phyloP scores from a whole-genome alignment of 345 rosid genomes.

The Firmiana major region DNA sequence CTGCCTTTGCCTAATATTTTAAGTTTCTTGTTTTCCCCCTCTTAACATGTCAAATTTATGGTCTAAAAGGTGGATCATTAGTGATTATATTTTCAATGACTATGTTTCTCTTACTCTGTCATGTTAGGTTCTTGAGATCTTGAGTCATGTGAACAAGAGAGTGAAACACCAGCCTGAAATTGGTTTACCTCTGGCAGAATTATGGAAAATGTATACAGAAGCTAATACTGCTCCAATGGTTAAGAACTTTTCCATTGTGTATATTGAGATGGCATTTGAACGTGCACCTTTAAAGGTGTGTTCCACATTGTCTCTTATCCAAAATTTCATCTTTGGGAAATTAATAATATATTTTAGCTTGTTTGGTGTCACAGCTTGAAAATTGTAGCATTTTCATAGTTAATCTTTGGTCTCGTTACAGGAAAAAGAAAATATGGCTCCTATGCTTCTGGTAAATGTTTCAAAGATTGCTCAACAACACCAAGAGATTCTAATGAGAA shows the following conservation, averaged over 20 bases:
- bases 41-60: not conserved
- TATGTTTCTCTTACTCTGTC: not conserved
- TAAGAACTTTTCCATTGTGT: slow-evolving; percentile 78
- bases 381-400: slow-evolving; percentile 9
- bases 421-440: slow-evolving; percentile 84
- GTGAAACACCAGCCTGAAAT: slow-evolving; percentile 82
- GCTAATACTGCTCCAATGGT: slow-evolving; percentile 66
- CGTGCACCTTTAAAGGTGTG: slow-evolving; percentile 59
- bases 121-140: slow-evolving; percentile 83
- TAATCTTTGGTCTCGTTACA: slow-evolving; percentile 25
- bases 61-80: not conserved
- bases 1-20: slow-evolving; percentile 4
- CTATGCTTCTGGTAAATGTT: slow-evolving; percentile 54
- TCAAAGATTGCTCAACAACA: slow-evolving; percentile 79
- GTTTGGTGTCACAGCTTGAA: not conserved
- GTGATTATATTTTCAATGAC: not conserved
- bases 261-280: slow-evolving; percentile 96
- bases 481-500: slow-evolving; percentile 77
- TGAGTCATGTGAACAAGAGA: slow-evolving; percentile 95
- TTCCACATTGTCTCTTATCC: slow-evolving; percentile 12
- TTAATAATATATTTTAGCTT: not conserved
- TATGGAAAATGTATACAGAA: slow-evolving; percentile 68
- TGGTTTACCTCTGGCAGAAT: slow-evolving; percentile 62
- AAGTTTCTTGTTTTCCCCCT: not conserved
- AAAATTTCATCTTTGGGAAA: not conserved